Evolutionary conservation across 2,329 filamentous ascomycete genomes (phyloP), one percentile per base, ranked within the genome.

Genomic region (Teratosphaeria gauchensis): DNA sequence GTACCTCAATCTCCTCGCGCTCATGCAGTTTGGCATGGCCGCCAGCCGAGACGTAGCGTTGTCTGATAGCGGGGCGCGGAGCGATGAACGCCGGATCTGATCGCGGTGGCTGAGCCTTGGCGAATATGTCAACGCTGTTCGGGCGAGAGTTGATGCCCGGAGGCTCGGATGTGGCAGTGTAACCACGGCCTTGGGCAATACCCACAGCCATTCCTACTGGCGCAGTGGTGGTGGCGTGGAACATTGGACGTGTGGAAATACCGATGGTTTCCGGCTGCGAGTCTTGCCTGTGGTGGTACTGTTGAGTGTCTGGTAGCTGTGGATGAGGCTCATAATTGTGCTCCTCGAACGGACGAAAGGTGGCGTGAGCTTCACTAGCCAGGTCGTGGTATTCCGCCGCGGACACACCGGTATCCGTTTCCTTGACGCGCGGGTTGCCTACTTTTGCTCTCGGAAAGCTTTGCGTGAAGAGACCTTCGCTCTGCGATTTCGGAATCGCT

Each of bases 11-110:
- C 57, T 65, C 64, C 21, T 46, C n/a, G 30, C 68, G 67, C 30
- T 68, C 63, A 38, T 58, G 19, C 9, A 69, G 58, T 24, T 61
- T 63, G 19, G 61, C 59, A 51, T 54, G 58, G 31, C 68, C 68
- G 51, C 68, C 68, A 11, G 68, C 68, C 2, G 65, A 63, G 51
- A 70, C 64, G 54, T 67, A 70, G 42, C 68, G 67, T 57, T 69
- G 68, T 51, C 59, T 62, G 16, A 51, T 28, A 4, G 58, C 59
- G 11, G 62, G 64, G 11, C 59, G 60, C 5, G 64, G 63, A 24
- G 58, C 32, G 53, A 65, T 64, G 62, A 65, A 65, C 52, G 65
- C 64, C 4, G 64, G 64, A 24, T 59, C 38, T 16, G 58, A 54
- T 4, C 54, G 51, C 7, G 54, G 19, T n/a, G 52, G 60, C 28